Conservation (phyloP, 768 basidiomycete species). For the Mycena chlorophos region DNA sequence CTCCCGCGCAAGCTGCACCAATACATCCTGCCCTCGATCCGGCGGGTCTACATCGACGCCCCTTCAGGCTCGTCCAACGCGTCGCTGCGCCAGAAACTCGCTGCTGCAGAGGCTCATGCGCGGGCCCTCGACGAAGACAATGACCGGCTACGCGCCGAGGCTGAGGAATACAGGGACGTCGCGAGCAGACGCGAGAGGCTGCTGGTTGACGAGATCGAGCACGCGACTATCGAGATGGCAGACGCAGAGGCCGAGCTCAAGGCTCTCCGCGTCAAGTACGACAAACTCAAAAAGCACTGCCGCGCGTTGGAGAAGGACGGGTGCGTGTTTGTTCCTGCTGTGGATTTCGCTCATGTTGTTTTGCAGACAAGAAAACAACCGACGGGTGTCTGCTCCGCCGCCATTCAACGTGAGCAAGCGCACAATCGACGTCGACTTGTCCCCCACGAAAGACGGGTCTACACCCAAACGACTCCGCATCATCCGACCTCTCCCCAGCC, state of each 20-base stretch:
- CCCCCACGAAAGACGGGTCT: constrained; percentile 2
- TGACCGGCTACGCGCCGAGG: constrained; percentile 42
- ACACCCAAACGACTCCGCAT: constrained; percentile 20
- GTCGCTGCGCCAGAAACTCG: constrained; percentile 34
- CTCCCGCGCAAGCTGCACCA: constrained; percentile 52
- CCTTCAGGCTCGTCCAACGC: constrained; percentile 23
- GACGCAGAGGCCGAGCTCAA: constrained; percentile 31
- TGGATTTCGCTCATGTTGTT: neutral
- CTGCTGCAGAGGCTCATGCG: constrained; percentile 39
- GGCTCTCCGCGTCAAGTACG: constrained; percentile 21
- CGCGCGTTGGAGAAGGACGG: constrained; percentile 12
- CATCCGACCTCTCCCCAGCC: constrained; percentile 16
- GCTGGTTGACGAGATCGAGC: neutral
- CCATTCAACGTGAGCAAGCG: constrained; percentile 1
- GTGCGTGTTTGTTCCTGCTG: constrained; percentile 14
- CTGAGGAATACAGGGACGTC: constrained; percentile 41
- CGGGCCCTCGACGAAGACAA: constrained; percentile 41
- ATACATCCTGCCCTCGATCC: constrained; percentile 45
- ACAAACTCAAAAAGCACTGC: constrained; percentile 22
- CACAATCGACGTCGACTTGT: constrained; percentile 8
- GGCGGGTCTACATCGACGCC: constrained; percentile 51
- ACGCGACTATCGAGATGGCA: constrained; percentile 9
- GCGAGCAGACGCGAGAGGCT: constrained; percentile 18
- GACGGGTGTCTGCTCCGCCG: neutral
- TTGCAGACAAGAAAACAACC: neutral